phyloP scores from a whole-genome alignment of 208 protist genomes.

The Trypanosoma boissoni region DNA sequence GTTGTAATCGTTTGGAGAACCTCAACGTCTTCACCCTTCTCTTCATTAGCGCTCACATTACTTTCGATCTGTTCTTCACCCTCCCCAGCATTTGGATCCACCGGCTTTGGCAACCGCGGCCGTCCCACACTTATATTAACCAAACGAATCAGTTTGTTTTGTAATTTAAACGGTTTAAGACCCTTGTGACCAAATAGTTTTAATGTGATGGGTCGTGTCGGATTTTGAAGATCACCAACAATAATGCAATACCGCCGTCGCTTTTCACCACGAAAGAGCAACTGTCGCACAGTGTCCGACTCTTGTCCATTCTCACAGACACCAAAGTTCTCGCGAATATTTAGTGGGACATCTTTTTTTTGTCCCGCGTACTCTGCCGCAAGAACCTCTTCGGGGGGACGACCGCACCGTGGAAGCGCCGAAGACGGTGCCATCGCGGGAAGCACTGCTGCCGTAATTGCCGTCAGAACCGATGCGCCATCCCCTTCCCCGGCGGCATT shows the following conservation, averaged over 20 bases:
- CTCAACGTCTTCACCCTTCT: conserved; percentile 9
- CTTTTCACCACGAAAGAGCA: conserved; percentile 82
- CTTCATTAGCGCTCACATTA: conserved; percentile 2
- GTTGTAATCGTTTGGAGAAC: neutral
- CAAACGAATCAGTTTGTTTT: conserved; percentile 81
- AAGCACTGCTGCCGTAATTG: conserved; percentile 47
- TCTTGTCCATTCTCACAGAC: conserved; percentile 33
- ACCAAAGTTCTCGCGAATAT: conserved; percentile 40
- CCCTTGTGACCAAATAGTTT: conserved; percentile 82
- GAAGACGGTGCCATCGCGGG: conserved; percentile 31
- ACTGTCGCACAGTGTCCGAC: conserved; percentile 68
- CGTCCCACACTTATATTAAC: conserved; percentile 80
- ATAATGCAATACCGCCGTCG: conserved; percentile 82
- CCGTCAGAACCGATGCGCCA: conserved; percentile 44
- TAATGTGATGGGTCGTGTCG: conserved; percentile 48
- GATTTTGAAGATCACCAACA: conserved; percentile 69
- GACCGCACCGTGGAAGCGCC: conserved; percentile 4
- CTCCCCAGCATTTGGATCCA: conserved; percentile 17
- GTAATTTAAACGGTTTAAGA: conserved; percentile 79
- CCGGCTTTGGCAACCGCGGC: conserved; percentile 36
- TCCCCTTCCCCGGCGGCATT: conserved; percentile 16
- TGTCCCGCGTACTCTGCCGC: conserved; percentile 35
- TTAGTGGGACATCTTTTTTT: conserved; percentile 54
- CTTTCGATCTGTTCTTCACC: conserved; percentile 14
- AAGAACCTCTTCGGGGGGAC: conserved; percentile 31